Evolutionary conservation across 805 yeast genomes (phyloP).

Genomic region (Pichia exigua): DNA sequence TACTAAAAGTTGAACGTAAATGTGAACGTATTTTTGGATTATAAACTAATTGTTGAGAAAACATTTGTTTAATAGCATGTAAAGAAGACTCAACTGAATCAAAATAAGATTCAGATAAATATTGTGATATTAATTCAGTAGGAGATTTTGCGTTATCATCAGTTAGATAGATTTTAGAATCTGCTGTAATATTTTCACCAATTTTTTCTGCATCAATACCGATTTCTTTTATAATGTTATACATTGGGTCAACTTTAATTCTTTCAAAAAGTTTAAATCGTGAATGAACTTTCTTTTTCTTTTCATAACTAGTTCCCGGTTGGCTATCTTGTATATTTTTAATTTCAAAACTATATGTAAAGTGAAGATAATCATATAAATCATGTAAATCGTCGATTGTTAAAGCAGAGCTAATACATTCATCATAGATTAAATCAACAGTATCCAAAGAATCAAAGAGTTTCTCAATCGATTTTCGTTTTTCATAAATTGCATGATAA

Average conservation of each 20-base stretch:
- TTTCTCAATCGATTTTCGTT: constrained; percentile 50
- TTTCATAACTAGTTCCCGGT: constrained; percentile 14
- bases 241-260: constrained; percentile 55
- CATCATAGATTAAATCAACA: constrained; percentile 51
- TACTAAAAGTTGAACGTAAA: constrained; percentile 54
- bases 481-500: constrained; percentile 75
- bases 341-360: constrained; percentile 54
- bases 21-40: constrained; percentile 74
- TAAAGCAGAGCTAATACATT: constrained; percentile 45
- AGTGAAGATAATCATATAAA: constrained; percentile 72
- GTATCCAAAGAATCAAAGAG: constrained; percentile 46
- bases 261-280: constrained; percentile 59
- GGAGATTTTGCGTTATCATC: constrained; percentile 62
- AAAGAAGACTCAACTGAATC: constrained; percentile 49
- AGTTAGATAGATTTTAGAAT: constrained; percentile 63
- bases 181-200: constrained; percentile 69
- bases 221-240: constrained; percentile 56
- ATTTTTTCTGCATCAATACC: constrained; percentile 76
- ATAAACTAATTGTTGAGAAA: constrained; percentile 71
- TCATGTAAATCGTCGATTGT: constrained; percentile 81
- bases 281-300: constrained; percentile 42
- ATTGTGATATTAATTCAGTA: constrained; percentile 43
- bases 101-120: constrained; percentile 35
- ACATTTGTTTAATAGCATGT: constrained; percentile 60
- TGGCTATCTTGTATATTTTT: constrained; percentile 32